Conservation (phyloP, 1,284 basidiomycete genomes). For the Volvariella volvacea region DNA sequence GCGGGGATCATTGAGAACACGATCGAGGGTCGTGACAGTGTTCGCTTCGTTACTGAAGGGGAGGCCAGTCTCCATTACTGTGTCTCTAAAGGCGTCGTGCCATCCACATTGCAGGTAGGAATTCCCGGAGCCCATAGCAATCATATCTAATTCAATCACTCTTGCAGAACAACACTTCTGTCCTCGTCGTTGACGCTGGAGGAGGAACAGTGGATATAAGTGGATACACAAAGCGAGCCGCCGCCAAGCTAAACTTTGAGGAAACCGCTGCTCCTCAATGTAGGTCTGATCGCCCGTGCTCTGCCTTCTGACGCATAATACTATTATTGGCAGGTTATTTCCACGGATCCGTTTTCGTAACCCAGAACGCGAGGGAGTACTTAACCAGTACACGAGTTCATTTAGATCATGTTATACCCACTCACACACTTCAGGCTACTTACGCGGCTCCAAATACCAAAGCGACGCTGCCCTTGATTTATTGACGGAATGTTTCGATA, state of each 20-base stretch:
- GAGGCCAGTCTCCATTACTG: conserved; percentile 17
- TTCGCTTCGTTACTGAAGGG: conserved; percentile 19
- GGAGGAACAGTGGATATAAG: conserved; percentile 7
- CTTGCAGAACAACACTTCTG: conserved; percentile 19
- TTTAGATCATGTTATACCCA: no score
- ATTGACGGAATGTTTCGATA: conserved; percentile 36
- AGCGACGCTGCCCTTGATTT: conserved; percentile 25
- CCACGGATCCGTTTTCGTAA: conserved; percentile 28
- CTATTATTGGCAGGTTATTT: conserved; percentile 2
- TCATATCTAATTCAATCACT: not conserved
- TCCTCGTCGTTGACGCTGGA: conserved; percentile 30
- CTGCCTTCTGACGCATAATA: not conserved
- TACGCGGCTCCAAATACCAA: conserved; percentile 5
- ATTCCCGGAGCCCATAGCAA: conserved; percentile 3
- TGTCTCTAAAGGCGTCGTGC: conserved; percentile 8
- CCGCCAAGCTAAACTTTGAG: conserved; percentile 6
- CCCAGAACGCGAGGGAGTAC: conserved; percentile 16
- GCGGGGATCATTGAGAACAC: conserved; percentile 15
- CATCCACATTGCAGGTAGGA: conserved; percentile 13
- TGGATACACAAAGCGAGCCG: conserved; percentile 1
- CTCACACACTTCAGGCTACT: no score
- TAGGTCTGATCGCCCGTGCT: not conserved
- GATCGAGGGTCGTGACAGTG: not conserved
- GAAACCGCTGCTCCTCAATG: conserved; percentile 5
- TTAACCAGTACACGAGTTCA: conserved; percentile 19